These are phyloP conservation scores for Solanum infundibuliforme DNA, from an alignment of 257 asterid genomes.

Conservation along the genomic window DNA sequence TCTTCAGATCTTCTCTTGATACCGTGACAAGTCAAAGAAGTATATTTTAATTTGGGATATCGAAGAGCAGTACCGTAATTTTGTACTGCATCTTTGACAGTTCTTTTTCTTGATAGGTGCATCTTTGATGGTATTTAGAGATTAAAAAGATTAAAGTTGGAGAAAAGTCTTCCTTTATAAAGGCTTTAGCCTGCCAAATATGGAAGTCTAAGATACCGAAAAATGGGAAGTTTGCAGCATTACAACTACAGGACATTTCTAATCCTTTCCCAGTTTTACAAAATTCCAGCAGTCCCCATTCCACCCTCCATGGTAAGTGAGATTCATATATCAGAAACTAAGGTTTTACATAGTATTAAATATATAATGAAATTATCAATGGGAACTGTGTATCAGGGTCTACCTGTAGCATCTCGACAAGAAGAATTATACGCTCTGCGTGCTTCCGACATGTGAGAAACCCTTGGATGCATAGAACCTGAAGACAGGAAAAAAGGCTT, in stretches of 20 bases:
- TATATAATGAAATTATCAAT: neutral
- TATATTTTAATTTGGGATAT: neutral
- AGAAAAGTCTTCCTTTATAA: neutral
- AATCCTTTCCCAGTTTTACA: neutral
- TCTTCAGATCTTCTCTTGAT: neutral
- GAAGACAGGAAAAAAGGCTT: conserved; percentile 1
- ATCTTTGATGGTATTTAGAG: neutral
- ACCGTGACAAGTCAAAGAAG: neutral
- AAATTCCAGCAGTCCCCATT: neutral
- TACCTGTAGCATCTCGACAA: conserved; percentile 97
- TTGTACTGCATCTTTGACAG: neutral
- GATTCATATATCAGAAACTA: neutral
- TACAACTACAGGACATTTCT: neutral
- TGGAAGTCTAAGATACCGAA: neutral
- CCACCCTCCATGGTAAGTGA: neutral
- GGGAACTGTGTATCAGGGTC: neutral
- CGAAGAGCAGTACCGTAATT: neutral
- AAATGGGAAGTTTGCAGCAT: neutral
- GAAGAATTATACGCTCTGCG: conserved; percentile 95
- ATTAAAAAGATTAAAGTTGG: neutral
- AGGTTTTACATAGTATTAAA: neutral
- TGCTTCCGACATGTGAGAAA: conserved; percentile 93
- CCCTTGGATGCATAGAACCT: conserved; percentile 89
- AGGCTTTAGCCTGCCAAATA: neutral
- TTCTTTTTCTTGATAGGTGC: neutral